phyloP scores from a whole-genome alignment of 2,329 filamentous ascomycete species.

The Rachicladosporium sp. region DNA sequence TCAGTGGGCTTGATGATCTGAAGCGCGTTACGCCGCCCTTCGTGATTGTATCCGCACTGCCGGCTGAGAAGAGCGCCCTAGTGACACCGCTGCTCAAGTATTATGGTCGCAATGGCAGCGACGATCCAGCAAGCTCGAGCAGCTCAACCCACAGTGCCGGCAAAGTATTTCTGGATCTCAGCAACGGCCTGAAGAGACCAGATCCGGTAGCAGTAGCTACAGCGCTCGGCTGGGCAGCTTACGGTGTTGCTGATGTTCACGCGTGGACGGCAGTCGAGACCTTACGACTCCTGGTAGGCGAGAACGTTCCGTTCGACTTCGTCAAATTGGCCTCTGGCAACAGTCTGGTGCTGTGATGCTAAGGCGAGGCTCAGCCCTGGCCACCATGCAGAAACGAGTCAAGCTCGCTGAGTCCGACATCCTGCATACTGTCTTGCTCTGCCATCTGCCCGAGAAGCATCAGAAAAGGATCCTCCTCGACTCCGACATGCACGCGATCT shows the following conservation, averaged over 20 bases:
- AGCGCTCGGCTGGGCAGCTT: slow-evolving; percentile 65
- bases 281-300: slow-evolving; percentile 62
- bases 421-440: slow-evolving; percentile 58
- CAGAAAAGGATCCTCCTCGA: slow-evolving; percentile 70
- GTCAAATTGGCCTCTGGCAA: slow-evolving; percentile 59
- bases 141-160: slow-evolving; percentile 15
- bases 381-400: slow-evolving; percentile 54
- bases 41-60: slow-evolving; percentile 66
- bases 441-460: slow-evolving; percentile 69
- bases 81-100: slow-evolving; percentile 67
- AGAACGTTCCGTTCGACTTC: slow-evolving; percentile 82
- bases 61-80: slow-evolving; percentile 64
- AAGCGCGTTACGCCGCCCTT: slow-evolving; percentile 70
- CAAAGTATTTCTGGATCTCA: slow-evolving; percentile 72
- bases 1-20: slow-evolving; percentile 63
- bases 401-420: slow-evolving; percentile 57
- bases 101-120: slow-evolving; percentile 35
- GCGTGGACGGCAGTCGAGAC: slow-evolving; percentile 80
- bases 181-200: slow-evolving; percentile 50
- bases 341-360: slow-evolving; percentile 27
- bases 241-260: slow-evolving; percentile 66
- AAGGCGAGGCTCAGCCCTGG: too few relatives aligned
- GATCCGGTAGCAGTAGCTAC: slow-evolving; percentile 60
- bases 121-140: background rate
- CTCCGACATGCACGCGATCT: slow-evolving; percentile 29